These are phyloP conservation scores for Drechslerella coelobrocha DNA, from an alignment of 2,329 filamentous ascomycete species.

Conservation along the genomic window DNA sequence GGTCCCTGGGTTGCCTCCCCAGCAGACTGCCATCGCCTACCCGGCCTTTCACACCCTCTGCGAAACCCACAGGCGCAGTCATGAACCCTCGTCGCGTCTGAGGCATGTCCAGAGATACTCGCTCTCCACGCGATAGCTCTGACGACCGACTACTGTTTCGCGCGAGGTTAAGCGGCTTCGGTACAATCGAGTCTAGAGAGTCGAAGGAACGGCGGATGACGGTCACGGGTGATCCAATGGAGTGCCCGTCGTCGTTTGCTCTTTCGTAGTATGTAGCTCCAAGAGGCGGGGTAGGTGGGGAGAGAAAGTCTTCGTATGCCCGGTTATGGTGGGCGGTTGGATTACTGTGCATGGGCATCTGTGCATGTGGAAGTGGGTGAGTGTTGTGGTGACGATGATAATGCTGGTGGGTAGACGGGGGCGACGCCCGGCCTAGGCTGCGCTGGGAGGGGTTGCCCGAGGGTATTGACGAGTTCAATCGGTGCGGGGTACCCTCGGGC, in stretches of 20 bases:
- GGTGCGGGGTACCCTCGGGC: background rate
- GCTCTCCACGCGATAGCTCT: constrained; percentile 12
- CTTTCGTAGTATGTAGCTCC: constrained; percentile 39
- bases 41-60: constrained; percentile 38
- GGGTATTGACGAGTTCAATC: constrained; percentile 13
- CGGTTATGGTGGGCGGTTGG: background rate
- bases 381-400: background rate
- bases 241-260: background rate
- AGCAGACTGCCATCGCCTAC: constrained; percentile 10
- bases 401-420: background rate
- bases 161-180: constrained; percentile 7
- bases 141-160: constrained; percentile 7
- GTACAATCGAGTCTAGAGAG: constrained; percentile 21
- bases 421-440: constrained; percentile 3
- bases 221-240: constrained; percentile 33
- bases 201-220: constrained; percentile 30
- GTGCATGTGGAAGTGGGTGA: background rate
- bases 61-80: constrained; percentile 33
- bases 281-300: constrained; percentile 21
- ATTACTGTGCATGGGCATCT: background rate
- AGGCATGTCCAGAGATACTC: constrained; percentile 41
- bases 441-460: constrained; percentile 19
- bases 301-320: background rate
- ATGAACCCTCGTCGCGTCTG: constrained; percentile 45
- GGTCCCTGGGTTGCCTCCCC: background rate